Conservation (phyloP, 2,329 filamentous ascomycete species). For the Fusarium continuum region DNA sequence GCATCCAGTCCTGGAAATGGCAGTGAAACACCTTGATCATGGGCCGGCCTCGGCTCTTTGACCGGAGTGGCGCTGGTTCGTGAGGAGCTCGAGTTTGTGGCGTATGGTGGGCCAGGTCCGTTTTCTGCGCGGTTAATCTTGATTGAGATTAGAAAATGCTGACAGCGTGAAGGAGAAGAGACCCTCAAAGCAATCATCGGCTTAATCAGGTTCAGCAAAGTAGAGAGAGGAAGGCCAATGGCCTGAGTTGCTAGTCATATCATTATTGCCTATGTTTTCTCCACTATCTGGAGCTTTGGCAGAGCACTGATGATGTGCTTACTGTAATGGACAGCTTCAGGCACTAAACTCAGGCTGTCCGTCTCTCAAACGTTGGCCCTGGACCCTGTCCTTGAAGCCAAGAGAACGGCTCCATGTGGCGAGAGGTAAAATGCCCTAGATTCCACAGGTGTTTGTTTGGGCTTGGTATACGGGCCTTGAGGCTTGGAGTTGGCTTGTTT, state of each 20-base stretch:
- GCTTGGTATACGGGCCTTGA: slow-evolving; percentile 21
- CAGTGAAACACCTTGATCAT: slow-evolving; percentile 32
- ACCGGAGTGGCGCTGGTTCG: slow-evolving; percentile 20
- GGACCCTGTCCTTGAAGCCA: slow-evolving; percentile 12
- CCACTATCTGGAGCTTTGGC: slow-evolving; percentile 3
- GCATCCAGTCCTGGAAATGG: slow-evolving; percentile 29
- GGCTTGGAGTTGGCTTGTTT: slow-evolving; percentile 36
- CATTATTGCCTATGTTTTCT: background rate
- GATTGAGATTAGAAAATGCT: slow-evolving; percentile 27
- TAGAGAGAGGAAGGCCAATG: background rate
- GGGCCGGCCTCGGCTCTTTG: slow-evolving; percentile 33
- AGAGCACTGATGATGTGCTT: slow-evolving; percentile 1
- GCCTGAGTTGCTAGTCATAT: background rate
- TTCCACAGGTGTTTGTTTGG: slow-evolving; percentile 24
- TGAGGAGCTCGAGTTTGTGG: slow-evolving; percentile 28
- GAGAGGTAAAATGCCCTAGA: slow-evolving; percentile 22
- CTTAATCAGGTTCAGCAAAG: background rate
- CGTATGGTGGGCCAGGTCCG: slow-evolving; percentile 16
- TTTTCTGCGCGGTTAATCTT: slow-evolving; percentile 37
- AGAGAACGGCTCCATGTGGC: slow-evolving; percentile 25
- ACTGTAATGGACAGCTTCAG: background rate
- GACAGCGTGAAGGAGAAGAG: background rate
- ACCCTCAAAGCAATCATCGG: background rate
- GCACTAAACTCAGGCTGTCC: slow-evolving; percentile 10
- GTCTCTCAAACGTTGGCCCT: slow-evolving; percentile 11